These are phyloP conservation scores for Triticum timopheevii DNA, from an alignment of 176 grass and related monocot genomes.

Conservation along the genomic window DNA sequence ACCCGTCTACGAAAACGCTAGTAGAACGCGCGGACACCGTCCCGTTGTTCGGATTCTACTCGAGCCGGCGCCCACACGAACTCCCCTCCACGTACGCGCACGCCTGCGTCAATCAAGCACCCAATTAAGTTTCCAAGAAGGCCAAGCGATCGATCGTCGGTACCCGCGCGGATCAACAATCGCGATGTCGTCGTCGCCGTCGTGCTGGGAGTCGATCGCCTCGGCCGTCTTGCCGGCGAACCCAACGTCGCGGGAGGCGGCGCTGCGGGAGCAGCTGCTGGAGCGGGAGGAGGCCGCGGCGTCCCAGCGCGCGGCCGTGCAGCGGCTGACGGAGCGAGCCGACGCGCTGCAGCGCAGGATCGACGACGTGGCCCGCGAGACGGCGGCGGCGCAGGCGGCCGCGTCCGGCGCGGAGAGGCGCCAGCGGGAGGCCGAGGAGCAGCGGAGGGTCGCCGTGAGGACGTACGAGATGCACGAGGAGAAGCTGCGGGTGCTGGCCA, in stretches of 20 bases:
- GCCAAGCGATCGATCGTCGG: background rate
- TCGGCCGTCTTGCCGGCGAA: background rate
- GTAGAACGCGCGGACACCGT: background rate
- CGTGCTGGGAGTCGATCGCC: background rate
- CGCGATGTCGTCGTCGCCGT: background rate
- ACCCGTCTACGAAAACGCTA: background rate
- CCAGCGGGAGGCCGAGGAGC: background rate
- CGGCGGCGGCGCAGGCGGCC: background rate
- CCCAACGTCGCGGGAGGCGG: background rate
- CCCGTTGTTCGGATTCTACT: background rate
- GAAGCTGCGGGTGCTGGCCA: constrained; percentile 16
- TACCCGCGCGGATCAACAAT: background rate
- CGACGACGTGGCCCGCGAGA: background rate
- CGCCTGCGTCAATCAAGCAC: too few relatives aligned
- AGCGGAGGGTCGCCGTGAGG: background rate
- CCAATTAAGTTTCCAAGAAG: too few relatives aligned
- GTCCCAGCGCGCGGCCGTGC: background rate
- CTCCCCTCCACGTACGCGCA: too few relatives aligned
- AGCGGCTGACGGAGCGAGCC: constrained; percentile 12
- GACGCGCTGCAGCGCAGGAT: constrained; percentile 24
- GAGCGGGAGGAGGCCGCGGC: background rate
- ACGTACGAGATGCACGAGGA: background rate
- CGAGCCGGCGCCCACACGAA: background rate
- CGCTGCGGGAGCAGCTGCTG: constrained; percentile 29
- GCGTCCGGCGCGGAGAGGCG: background rate